Conservation (phyloP, 2,329 filamentous ascomycete genomes). For the Sporothrix luriei region DNA sequence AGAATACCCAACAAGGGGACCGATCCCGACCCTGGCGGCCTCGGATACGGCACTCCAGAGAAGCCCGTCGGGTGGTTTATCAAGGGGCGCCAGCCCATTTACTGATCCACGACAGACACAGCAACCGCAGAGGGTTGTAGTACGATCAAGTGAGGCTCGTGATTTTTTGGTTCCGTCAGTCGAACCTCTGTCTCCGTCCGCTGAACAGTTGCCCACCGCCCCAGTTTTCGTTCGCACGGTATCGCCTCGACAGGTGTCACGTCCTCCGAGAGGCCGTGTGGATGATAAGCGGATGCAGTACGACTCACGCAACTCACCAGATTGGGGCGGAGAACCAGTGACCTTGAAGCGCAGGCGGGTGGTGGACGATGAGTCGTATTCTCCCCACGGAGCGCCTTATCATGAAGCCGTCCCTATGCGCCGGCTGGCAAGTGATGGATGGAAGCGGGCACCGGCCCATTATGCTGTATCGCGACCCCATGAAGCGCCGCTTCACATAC, state of each 20-base stretch:
- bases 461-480: neutral
- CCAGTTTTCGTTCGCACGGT: constrained; percentile 36
- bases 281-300: neutral
- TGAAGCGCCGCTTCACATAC: neutral
- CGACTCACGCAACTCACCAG: constrained; percentile 8
- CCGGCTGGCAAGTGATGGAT: neutral
- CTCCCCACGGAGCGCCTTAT: constrained; percentile 5
- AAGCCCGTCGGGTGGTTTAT: neutral
- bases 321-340: constrained; percentile 10
- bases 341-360: constrained; percentile 25
- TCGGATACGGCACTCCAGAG: neutral
- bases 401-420: neutral
- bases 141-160: constrained; percentile 40
- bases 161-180: constrained; percentile 50
- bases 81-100: constrained; percentile 12
- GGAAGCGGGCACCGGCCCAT: neutral
- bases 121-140: constrained; percentile 17
- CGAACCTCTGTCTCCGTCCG: constrained; percentile 37
- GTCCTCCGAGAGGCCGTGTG: neutral
- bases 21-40: neutral
- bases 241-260: constrained; percentile 28
- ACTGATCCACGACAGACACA: neutral
- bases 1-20: neutral
- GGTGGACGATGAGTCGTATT: neutral
- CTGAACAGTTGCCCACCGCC: constrained; percentile 44